Percentiles rank a stretch among this genome's conserved stretches.
Conservation (phyloP, 176 grass and related monocot species). For the Poa pratensis region DNA sequence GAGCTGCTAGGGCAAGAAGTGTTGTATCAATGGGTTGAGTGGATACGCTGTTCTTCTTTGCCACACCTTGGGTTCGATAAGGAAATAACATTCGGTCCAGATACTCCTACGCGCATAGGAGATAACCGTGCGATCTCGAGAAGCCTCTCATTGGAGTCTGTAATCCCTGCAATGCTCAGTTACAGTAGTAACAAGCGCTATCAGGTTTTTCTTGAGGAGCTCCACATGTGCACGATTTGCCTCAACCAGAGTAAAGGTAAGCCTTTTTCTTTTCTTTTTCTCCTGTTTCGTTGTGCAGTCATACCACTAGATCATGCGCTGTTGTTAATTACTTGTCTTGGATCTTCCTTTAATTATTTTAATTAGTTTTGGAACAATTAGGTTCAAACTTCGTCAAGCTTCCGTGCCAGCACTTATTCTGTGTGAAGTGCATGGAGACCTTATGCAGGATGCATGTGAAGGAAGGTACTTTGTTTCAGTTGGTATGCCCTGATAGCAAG, state of each 20-base stretch:
- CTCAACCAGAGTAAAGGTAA: slow-evolving; percentile 50
- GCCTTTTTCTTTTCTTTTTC: not conserved
- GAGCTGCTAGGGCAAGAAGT: slow-evolving; percentile 61
- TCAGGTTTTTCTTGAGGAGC: slow-evolving; percentile 53
- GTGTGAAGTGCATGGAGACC: slow-evolving; percentile 45
- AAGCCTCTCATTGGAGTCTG: slow-evolving; percentile 34
- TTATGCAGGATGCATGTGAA: slow-evolving; percentile 56
- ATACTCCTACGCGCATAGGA: not conserved
- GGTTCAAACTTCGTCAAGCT: slow-evolving; percentile 50
- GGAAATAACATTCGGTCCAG: slow-evolving; percentile 39
- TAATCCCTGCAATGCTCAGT: slow-evolving; percentile 51
- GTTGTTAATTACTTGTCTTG: not conserved
- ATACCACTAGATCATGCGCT: not conserved
- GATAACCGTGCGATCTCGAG: slow-evolving; percentile 45
- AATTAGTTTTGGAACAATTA: slow-evolving; percentile 23
- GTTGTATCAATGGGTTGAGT: slow-evolving; percentile 65
- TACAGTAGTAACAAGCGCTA: slow-evolving; percentile 39
- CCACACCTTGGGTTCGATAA: slow-evolving; percentile 51
- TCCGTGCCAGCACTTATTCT: slow-evolving; percentile 39
- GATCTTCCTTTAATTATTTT: not conserved
- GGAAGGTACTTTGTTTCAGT: slow-evolving; percentile 50
- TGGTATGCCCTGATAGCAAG: slow-evolving; percentile 63
- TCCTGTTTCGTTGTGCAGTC: not conserved
- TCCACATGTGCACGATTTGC: slow-evolving; percentile 58
- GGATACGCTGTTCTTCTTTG: slow-evolving; percentile 49